Conservation (phyloP, 306 rosid genomes). For the Ceratonia siliqua region DNA sequence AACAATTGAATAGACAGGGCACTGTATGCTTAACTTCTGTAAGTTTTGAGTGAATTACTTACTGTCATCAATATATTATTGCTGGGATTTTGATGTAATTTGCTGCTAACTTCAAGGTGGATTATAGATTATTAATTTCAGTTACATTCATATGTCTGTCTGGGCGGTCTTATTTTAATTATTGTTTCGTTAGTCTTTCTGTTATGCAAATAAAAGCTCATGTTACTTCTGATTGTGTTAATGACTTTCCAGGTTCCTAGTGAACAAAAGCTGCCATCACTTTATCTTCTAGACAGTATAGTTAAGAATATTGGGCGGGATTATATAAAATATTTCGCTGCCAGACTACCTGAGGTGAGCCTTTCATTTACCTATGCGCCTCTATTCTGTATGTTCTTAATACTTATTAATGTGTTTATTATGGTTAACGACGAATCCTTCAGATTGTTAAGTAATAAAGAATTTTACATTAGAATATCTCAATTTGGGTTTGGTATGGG, state of each 20-base stretch:
- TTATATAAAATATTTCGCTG: slow-evolving; percentile 80
- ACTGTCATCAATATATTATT: background rate
- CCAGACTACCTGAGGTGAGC: slow-evolving; percentile 88
- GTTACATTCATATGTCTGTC: slow-evolving; percentile 3
- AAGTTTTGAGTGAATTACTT: background rate
- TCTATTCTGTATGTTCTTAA: background rate
- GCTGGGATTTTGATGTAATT: background rate
- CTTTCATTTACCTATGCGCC: background rate
- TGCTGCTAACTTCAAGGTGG: background rate
- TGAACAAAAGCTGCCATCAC: slow-evolving; percentile 93
- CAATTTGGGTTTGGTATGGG: background rate
- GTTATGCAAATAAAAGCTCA: slow-evolving; percentile 27
- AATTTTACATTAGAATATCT: slow-evolving; percentile 5
- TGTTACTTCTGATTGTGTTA: slow-evolving; percentile 28
- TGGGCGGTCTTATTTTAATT: slow-evolving; percentile 4
- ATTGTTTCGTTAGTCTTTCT: slow-evolving; percentile 4
- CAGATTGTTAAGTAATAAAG: background rate
- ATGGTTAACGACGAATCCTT: background rate
- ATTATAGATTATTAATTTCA: background rate
- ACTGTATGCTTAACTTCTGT: background rate
- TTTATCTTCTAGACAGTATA: slow-evolving; percentile 93
- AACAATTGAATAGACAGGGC: background rate
- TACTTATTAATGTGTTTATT: background rate
- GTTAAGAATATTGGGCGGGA: slow-evolving; percentile 93
- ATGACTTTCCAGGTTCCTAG: slow-evolving; percentile 77